Percentiles rank a stretch among this genome's conserved stretches.
Conservation (phyloP, 179 eudicot species). For the Heliamphora pulchella region DNA sequence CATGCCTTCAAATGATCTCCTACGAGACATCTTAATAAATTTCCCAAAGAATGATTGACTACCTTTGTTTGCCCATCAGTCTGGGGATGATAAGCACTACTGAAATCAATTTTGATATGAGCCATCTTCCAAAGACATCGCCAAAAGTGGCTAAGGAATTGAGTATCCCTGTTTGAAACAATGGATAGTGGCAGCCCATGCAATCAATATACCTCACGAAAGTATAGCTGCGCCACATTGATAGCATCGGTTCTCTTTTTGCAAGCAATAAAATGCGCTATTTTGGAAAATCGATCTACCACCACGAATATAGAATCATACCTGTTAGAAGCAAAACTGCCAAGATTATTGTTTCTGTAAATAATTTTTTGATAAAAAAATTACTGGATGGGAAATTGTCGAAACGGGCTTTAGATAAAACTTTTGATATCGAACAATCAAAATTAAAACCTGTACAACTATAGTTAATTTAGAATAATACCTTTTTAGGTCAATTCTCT, state of each 20-base stretch:
- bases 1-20: background rate
- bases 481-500: too few species aligned
- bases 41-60: background rate
- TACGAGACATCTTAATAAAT: background rate
- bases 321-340: background rate
- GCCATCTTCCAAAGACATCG: background rate
- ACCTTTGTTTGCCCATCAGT: background rate
- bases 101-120: background rate
- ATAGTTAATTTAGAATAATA: too few species aligned
- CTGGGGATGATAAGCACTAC: background rate
- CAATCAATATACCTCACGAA: background rate
- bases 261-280: constrained; percentile 20
- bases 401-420: too few species aligned
- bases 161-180: background rate
- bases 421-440: too few species aligned
- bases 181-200: background rate
- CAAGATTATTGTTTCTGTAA: too few species aligned
- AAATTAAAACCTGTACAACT: too few species aligned
- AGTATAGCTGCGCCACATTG: background rate
- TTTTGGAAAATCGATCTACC: constrained; percentile 17
- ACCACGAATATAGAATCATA: constrained; percentile 17
- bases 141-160: background rate
- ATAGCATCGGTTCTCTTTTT: constrained; percentile 1
- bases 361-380: too few species aligned
- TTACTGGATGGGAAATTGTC: too few species aligned